Evolutionary conservation across 192 early-diverging fungal genomes (phyloP), one percentile per base, ranked within the genome.

Genomic region (Kickxella alabastrina): DNA sequence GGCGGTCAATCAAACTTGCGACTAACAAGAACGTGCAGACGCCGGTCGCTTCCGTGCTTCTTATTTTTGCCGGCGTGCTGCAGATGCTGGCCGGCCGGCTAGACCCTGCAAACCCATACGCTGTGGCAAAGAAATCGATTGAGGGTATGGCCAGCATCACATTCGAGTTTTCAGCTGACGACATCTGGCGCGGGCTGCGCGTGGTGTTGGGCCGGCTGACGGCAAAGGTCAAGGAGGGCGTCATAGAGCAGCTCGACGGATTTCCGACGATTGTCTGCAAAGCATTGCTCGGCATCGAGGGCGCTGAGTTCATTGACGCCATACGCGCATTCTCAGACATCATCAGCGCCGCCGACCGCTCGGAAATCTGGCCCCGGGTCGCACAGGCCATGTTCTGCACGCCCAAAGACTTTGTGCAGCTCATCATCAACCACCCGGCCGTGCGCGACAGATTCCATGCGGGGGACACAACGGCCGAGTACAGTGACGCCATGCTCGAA

Each of bases 111-210:
- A 6, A 42, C 1, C 17, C 35, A 14, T 29, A 32, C 10, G 17
- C 26, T 0, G 39, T 41, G n/a, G 22, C 39, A 1, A 29, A 52
- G 27, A 7, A 41, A 9, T n/a, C 26, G 35, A 5, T 18, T 3
- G 18, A 13, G 12, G 40, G 22, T 6, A 13, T 21, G 28, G 35
- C 5, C 39, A 36, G 29, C 2, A 34, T 37, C n/a, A 57, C 40
- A 2, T 74, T 66, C 53, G 24, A 25, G 31, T 74, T 66, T 52
- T 56, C 54, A 13, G 23, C 34, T 6, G 46, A 58, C 4, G 49
- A 47, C 34, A 47, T 62, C n/a, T 74, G 70, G 70, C 51, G 45
- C 21, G 63, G 59, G 7, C 27, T 74, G 43, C 70, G 59, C 3
- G 52, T 56, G 1, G 42, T 49, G 19, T 25, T 74, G 25, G 51